Conservation (phyloP, 2,329 filamentous ascomycete genomes). For the Cercospora zeae-maydis region DNA sequence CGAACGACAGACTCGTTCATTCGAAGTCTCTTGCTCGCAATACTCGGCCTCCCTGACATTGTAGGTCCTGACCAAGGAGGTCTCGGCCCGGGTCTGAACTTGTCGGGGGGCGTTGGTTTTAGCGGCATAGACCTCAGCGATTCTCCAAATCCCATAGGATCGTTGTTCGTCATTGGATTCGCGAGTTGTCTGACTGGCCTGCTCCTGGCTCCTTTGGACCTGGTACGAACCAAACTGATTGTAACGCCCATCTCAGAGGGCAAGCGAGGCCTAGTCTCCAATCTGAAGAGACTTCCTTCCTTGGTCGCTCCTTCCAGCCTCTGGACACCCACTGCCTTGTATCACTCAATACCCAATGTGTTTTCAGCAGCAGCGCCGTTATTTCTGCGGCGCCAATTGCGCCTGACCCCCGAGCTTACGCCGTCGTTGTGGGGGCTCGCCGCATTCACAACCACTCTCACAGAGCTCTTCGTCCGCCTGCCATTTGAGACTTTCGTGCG, state of each 20-base stretch:
- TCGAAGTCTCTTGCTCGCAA: constrained; percentile 80
- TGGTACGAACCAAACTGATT: constrained; percentile 82
- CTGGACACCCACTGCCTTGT: constrained; percentile 76
- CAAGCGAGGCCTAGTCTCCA: constrained; percentile 73
- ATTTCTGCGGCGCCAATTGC: constrained; percentile 77
- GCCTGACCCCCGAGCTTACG: constrained; percentile 75
- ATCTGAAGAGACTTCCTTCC: constrained; percentile 73
- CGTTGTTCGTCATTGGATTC: constrained; percentile 67
- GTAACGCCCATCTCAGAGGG: constrained; percentile 68
- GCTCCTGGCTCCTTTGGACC: constrained; percentile 79
- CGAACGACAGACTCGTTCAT: constrained; percentile 91
- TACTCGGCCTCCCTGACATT: constrained; percentile 85
- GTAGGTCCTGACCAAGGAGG: constrained; percentile 72
- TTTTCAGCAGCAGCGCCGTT: constrained; percentile 80
- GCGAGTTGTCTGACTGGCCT: constrained; percentile 70
- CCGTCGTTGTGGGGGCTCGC: constrained; percentile 77
- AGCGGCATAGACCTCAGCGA: constrained; percentile 72
- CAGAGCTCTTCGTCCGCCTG: constrained; percentile 80
- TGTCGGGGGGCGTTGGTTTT: constrained; percentile 35
- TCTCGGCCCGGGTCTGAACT: constrained; percentile 52
- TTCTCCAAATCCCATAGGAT: constrained; percentile 76
- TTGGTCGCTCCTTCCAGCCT: constrained; percentile 61
- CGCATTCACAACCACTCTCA: constrained; percentile 74
- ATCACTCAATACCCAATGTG: constrained; percentile 81
- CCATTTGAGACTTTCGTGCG: constrained; percentile 89